Conservation (phyloP, 306 rosid genomes). For the Oxytropis ochrocephala region DNA sequence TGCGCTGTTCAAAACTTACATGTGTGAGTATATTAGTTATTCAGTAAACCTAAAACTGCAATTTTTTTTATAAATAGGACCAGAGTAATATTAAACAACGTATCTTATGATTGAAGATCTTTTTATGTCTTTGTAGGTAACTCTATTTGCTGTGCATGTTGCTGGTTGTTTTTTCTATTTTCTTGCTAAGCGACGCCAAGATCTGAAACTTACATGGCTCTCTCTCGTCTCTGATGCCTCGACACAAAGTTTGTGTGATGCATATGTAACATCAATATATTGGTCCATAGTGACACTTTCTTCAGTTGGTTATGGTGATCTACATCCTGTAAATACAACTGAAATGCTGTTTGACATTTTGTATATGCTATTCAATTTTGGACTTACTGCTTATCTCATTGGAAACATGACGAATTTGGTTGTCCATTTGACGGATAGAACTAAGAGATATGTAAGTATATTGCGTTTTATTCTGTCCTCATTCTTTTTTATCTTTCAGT, state of each 20-base stretch:
- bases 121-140: slow-evolving; percentile 43
- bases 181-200: slow-evolving; percentile 30
- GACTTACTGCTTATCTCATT: slow-evolving; percentile 58
- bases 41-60: no score
- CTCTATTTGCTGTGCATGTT: slow-evolving; percentile 54
- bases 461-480: neutral
- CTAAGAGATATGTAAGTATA: slow-evolving; percentile 66
- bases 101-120: neutral
- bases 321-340: slow-evolving; percentile 56
- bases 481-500: neutral
- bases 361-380: slow-evolving; percentile 57
- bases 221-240: slow-evolving; percentile 11
- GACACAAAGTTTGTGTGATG: slow-evolving; percentile 8
- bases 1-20: slow-evolving; percentile 60
- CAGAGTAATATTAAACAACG: neutral
- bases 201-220: slow-evolving; percentile 40
- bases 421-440: slow-evolving; percentile 65
- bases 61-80: no score
- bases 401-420: slow-evolving; percentile 93
- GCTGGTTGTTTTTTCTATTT: slow-evolving; percentile 67
- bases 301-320: slow-evolving; percentile 75
- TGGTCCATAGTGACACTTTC: slow-evolving; percentile 71
- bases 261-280: slow-evolving; percentile 53
- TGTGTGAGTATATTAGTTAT: slow-evolving; percentile 47
- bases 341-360: slow-evolving; percentile 53